Percentiles rank a stretch among this genome's conserved stretches.
Conservation (phyloP, 129 eudicot species). For the Flaveria brownii region DNA sequence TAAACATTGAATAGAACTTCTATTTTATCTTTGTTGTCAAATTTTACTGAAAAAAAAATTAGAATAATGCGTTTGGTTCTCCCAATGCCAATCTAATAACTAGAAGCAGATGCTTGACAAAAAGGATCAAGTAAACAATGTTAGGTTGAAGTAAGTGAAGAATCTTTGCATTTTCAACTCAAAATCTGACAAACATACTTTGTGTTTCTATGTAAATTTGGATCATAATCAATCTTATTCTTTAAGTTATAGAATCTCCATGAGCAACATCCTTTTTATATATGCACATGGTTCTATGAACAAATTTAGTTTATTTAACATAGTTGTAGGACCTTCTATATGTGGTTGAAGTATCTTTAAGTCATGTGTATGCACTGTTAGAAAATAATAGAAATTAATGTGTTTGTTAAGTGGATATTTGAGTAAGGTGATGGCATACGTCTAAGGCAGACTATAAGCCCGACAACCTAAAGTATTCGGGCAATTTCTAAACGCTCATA, state of each 20-base stretch:
- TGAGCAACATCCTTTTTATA: slow-evolving; percentile 26
- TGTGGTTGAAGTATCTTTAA: not conserved
- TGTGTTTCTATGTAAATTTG: slow-evolving; percentile 35
- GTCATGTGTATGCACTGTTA: not conserved
- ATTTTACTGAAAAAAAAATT: slow-evolving; percentile 26
- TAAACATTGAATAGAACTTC: slow-evolving; percentile 34
- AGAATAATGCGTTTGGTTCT: slow-evolving; percentile 18
- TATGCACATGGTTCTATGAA: slow-evolving; percentile 20
- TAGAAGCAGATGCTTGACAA: slow-evolving; percentile 39
- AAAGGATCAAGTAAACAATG: slow-evolving; percentile 33
- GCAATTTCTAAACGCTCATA: not conserved
- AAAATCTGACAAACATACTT: slow-evolving; percentile 65
- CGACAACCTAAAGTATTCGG: not conserved
- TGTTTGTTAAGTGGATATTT: not conserved
- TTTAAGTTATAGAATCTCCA: slow-evolving; percentile 35
- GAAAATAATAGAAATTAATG: not conserved
- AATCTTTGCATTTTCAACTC: slow-evolving; percentile 37
- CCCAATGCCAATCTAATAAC: slow-evolving; percentile 51
- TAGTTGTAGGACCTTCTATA: not conserved
- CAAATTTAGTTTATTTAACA: not conserved
- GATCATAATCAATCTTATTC: slow-evolving; percentile 41
- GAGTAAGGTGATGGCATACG: not conserved
- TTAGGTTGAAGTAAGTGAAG: slow-evolving; percentile 46
- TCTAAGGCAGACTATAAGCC: not conserved
- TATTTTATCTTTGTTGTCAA: slow-evolving; percentile 55